These are phyloP conservation scores for Chaetomium fimeti DNA, from an alignment of 495 filamentous ascomycete genomes.

Conservation along the genomic window DNA sequence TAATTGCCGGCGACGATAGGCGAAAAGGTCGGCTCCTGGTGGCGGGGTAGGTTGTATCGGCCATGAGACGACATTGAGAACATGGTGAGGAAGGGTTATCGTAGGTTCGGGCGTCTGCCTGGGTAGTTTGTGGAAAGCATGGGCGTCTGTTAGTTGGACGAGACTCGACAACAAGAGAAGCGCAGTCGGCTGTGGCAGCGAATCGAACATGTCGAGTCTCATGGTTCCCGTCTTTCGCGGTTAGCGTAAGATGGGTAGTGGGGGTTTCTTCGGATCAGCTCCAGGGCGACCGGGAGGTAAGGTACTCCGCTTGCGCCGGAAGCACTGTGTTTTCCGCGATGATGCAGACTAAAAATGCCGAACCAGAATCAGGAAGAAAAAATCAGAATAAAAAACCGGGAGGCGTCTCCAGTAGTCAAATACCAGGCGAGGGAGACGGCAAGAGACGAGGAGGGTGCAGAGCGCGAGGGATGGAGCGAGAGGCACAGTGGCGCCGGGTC, in stretches of 20 bases:
- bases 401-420: not conserved
- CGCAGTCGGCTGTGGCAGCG: conserved; percentile 44
- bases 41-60: conserved; percentile 42
- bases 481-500: conserved; percentile 13
- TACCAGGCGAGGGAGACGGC: not conserved
- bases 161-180: conserved; percentile 42
- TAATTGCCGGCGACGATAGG: conserved; percentile 39
- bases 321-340: conserved; percentile 10
- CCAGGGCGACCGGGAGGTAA: too few species aligned
- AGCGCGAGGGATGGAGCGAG: conserved; percentile 1
- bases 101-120: conserved; percentile 33
- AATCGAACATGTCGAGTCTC: conserved; percentile 41
- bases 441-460: not conserved
- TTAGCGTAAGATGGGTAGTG: too few species aligned
- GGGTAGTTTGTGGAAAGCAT: conserved; percentile 37
- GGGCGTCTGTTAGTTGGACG: conserved; percentile 36
- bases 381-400: not conserved
- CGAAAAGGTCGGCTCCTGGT: conserved; percentile 35
- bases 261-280: too few species aligned
- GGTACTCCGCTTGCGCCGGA: not conserved
- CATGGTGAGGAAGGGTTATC: conserved; percentile 40
- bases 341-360: not conserved
- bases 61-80: conserved; percentile 47
- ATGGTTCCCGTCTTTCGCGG: conserved; percentile 21
- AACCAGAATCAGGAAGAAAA: not conserved